Evolutionary conservation across 78 protist species (phyloP), one percentile per base, ranked within the genome.

Genomic region (Dictyostelium capitatum): DNA sequence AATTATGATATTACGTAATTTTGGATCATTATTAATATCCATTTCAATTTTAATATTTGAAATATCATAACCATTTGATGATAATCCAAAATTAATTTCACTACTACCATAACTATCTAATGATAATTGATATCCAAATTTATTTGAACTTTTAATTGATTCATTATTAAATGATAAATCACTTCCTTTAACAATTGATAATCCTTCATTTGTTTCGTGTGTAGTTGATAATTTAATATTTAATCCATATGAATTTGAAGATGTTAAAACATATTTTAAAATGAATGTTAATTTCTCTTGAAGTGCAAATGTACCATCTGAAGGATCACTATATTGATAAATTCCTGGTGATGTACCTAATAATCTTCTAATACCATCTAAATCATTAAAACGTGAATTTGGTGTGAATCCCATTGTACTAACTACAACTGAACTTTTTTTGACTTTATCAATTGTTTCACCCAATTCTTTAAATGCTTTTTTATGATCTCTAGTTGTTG

Each of bases 371-470:
- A 92, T 82, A 20, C 91, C 82, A 80, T 92, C 95, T 14, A 92
- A 48, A 79, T 92, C 95, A 10, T 48, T 50, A 54, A 73, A 92
- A 20, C 81, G 30, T 23, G 90, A 83, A 37, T 83, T 92, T 69
- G 62, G 53, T 53, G 95, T 92, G 74, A 92, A 92, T 17, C 95
- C 95, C 82, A 92, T 80, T 17, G 92, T 83, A 57, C 84, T 89
- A 2, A 41, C 75, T 23, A 74, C 81, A 43, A 82, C 32, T 0
- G 48, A 7, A 8, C 64, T 25, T 6, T 54, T 41, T 4, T 28
- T 28, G 4, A 77, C 69, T 12, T 41, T 28, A 25, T 74, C 56
- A 56, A 87, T 87, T 12, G 70, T 10, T 19, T 56, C 12, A 7
- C 75, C 43, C 10, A 87, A 28, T 47, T 50, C 32, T 25, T 19